Percentiles rank a stretch among this genome's conserved stretches.
These are phyloP conservation scores for Candida tropicalis DNA, from an alignment of 1,139 yeast genomes.

Conservation along the genomic window DNA sequence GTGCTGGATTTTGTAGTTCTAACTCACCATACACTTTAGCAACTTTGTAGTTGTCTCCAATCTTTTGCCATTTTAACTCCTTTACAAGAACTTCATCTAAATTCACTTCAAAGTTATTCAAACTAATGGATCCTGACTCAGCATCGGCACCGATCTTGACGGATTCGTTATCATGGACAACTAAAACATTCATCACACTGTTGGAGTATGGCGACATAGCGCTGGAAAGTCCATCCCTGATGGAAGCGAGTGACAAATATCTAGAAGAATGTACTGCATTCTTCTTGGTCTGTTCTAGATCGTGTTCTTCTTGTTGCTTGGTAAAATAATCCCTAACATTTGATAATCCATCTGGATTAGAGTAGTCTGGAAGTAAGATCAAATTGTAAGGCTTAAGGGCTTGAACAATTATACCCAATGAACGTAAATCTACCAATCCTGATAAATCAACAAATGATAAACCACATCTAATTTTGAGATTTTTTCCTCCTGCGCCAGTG, in stretches of 20 bases:
- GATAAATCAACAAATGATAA: constrained; percentile 79
- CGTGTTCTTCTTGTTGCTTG: constrained; percentile 35
- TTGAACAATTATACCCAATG: constrained; percentile 77
- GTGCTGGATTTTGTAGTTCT: constrained; percentile 40
- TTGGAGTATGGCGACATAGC: constrained; percentile 20
- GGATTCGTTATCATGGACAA: constrained; percentile 41
- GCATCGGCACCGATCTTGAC: constrained; percentile 56
- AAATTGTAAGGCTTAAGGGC: constrained; percentile 79
- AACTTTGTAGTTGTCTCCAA: constrained; percentile 77
- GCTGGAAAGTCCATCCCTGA: constrained; percentile 34
- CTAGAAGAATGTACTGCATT: constrained; percentile 28
- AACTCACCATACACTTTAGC: constrained; percentile 82
- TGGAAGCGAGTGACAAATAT: constrained; percentile 35
- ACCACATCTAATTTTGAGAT: constrained; percentile 64
- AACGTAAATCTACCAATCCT: constrained; percentile 83
- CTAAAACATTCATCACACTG: constrained; percentile 32
- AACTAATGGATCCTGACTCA: constrained; percentile 31
- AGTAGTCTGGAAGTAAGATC: constrained; percentile 54
- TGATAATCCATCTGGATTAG: constrained; percentile 31
- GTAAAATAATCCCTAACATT: constrained; percentile 32
- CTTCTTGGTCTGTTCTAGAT: constrained; percentile 26
- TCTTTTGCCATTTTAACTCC: constrained; percentile 78
- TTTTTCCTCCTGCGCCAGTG: constrained; percentile 24
- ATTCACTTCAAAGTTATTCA: constrained; percentile 71
- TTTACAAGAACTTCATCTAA: constrained; percentile 69